Conservation (phyloP, 108 stramenopile genomes). For the Pseudonitzschia multiseries region DNA sequence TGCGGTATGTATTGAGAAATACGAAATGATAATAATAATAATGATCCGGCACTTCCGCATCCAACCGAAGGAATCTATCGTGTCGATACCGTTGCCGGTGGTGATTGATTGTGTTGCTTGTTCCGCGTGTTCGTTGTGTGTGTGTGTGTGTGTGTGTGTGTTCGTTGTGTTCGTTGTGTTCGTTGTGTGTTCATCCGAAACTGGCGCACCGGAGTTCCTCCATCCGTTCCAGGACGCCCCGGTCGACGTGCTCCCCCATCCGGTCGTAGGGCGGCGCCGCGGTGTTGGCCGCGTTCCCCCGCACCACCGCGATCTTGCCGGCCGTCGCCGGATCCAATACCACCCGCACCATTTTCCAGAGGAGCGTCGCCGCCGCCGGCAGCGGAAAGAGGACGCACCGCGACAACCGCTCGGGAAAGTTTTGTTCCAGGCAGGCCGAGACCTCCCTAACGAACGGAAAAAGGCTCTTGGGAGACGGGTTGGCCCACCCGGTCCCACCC, state of each 20-base stretch:
- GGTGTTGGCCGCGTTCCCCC: constrained; percentile 43
- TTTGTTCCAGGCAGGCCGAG: constrained; percentile 32
- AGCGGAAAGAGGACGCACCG: constrained; percentile 57
- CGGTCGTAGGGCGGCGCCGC: constrained; percentile 46
- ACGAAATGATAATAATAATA: too few relatives aligned
- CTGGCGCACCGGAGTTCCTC: background rate
- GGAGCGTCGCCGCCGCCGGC: constrained; percentile 43
- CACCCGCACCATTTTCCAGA: constrained; percentile 52
- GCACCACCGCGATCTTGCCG: constrained; percentile 41
- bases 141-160: too few relatives aligned
- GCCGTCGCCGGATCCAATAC: constrained; percentile 43
- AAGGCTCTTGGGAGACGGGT: constrained; percentile 47
- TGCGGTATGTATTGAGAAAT: too few relatives aligned
- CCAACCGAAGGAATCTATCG: too few relatives aligned
- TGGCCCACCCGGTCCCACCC: constrained; percentile 67
- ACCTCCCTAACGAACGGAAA: constrained; percentile 56
- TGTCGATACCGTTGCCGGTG: too few relatives aligned
- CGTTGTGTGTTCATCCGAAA: too few relatives aligned
- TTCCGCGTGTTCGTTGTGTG: too few relatives aligned
- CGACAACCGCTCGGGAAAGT: constrained; percentile 56
- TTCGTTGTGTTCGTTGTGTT: too few relatives aligned
- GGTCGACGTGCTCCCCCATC: constrained; percentile 13
- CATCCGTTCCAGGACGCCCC: background rate
- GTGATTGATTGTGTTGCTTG: too few relatives aligned
- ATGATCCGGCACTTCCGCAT: too few relatives aligned